Evolutionary conservation across 495 filamentous ascomycete genomes (phyloP).

Genomic region (Aspergillus wentii): DNA sequence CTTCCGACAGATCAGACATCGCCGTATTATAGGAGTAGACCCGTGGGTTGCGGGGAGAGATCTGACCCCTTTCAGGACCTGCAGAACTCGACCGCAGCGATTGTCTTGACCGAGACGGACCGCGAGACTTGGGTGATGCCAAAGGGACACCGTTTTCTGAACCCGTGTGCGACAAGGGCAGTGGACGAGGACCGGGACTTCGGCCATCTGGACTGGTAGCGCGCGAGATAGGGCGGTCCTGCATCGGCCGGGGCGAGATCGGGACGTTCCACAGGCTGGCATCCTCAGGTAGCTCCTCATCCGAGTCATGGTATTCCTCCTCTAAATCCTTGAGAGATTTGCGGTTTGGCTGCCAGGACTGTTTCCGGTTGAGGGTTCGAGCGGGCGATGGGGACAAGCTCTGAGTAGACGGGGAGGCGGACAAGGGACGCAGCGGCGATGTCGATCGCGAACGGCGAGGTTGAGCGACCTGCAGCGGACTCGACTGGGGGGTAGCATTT

Average conservation of each 20-base stretch:
- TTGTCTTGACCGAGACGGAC: constrained; percentile 26
- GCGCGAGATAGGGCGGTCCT: constrained; percentile 55
- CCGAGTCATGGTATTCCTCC: constrained; percentile 80
- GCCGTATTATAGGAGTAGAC: constrained; percentile 84
- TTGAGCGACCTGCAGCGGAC: no score
- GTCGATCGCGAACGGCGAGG: constrained; percentile 36
- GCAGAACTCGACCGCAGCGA: constrained; percentile 39
- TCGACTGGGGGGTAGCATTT: no score
- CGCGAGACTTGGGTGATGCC: constrained; percentile 21
- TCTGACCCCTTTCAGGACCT: constrained; percentile 38
- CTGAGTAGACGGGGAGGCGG: constrained; percentile 23
- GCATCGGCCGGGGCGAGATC: constrained; percentile 76
- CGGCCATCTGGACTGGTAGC: constrained; percentile 50
- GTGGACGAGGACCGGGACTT: constrained; percentile 32
- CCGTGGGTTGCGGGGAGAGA: constrained; percentile 50
- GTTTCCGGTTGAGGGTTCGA: constrained; percentile 26
- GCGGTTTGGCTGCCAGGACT: constrained; percentile 67
- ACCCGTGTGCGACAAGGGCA: constrained; percentile 38
- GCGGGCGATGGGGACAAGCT: constrained; percentile 36
- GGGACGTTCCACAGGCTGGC: constrained; percentile 91
- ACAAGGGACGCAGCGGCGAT: constrained; percentile 30
- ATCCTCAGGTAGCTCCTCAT: constrained; percentile 91
- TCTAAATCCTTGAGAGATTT: constrained; percentile 80
- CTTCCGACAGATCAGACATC: constrained; percentile 73
- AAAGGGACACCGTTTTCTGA: constrained; percentile 14